Evolutionary conservation across 352 stramenopile species (phyloP), one percentile per base, ranked within the genome.

Genomic region (Phytophthora boehmeriae): DNA sequence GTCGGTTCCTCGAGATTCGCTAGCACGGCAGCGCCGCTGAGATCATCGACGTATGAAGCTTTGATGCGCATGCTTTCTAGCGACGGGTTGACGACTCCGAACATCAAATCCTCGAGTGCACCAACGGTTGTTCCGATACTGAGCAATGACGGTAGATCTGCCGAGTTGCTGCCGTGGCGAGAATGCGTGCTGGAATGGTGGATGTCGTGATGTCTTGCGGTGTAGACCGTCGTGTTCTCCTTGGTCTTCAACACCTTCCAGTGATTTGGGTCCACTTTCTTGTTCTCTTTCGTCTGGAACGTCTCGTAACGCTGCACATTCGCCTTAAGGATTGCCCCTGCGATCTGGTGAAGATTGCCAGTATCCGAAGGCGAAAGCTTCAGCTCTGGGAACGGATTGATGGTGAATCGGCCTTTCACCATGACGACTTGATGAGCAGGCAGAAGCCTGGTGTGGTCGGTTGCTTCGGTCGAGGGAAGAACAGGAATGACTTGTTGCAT

Each of bases 61-160:
- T 75, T 78, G 54, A 78, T 71, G 36, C 65, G 66, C 66, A 75
- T 78, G 19, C 51, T 63, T 30, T 75, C 66, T 5, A 71, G 30
- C 9, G 70, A 73, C 6, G 66, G 62, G 42, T 67, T 73, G 25
- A 73, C 45, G 1, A 70, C 62, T 20, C 70, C 70, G 35, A 71
- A 76, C 70, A 78, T 78, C 50, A 75, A 63, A 46, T 78, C 70
- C 23, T 78, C 66, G 11, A 78, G 41, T 8, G 50, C 23, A 0
- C 70, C 70, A 2, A 63, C 56, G 0, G 54, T 63, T 17, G 53
- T 73, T 25, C 69, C 69, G 10, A 78, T 44, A 2, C 47, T 72
- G 1, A 78, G 43, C 5, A 78, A 45, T 14, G 56, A 66, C 13
- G 65, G 69, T 5, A 75, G 50, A 8, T 35, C 44, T 25, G 55